Percentiles rank a stretch among this genome's conserved stretches.
Conservation (phyloP, 306 rosid genomes). For the Acmispon strigosus region DNA sequence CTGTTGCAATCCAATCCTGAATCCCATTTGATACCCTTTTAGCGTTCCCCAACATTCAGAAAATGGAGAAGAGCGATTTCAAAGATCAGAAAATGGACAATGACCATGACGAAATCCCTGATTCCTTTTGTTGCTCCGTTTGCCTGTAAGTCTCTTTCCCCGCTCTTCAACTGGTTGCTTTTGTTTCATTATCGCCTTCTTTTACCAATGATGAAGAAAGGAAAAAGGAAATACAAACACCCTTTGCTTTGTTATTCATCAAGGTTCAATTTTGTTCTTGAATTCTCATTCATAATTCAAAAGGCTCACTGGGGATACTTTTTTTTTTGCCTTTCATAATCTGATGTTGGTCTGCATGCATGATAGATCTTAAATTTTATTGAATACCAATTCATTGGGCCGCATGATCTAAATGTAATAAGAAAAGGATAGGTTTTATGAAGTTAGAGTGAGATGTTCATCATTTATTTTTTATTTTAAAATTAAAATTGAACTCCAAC, state of each 20-base stretch:
- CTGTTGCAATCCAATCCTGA: background rate
- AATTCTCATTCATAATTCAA: background rate
- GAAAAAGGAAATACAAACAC: background rate
- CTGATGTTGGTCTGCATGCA: background rate
- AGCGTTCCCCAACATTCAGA: background rate
- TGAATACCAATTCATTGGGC: background rate
- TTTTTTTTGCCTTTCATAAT: background rate
- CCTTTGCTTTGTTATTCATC: background rate
- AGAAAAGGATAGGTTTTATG: background rate
- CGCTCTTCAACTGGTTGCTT: background rate
- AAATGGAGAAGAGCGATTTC: conserved; percentile 22
- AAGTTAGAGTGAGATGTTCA: background rate
- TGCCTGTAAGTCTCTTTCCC: conserved; percentile 50
- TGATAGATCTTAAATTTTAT: background rate
- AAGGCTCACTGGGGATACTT: background rate
- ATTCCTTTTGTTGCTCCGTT: conserved; percentile 64
- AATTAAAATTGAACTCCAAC: background rate
- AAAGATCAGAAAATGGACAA: background rate
- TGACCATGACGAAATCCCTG: conserved; percentile 31
- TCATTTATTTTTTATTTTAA: background rate
- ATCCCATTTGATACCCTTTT: background rate
- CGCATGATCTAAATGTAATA: background rate
- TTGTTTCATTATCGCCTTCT: background rate
- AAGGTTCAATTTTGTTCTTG: background rate
- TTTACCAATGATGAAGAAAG: background rate